phyloP scores from a whole-genome alignment of 345 rosid species.

The Moringa oleifera region DNA sequence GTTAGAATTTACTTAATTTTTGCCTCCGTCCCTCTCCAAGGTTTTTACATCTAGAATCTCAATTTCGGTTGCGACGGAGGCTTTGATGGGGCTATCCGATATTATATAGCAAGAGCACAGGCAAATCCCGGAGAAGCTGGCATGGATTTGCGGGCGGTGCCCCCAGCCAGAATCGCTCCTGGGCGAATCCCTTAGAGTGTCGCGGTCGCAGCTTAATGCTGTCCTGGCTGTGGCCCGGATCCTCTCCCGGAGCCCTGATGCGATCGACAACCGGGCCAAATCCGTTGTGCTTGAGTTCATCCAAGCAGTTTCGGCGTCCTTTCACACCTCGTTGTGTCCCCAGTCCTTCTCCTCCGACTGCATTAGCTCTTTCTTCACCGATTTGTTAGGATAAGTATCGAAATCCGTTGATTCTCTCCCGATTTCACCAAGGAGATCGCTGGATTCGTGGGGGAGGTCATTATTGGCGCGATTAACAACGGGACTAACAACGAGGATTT shows the following conservation, averaged over 20 bases:
- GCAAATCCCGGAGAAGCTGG: slow-evolving; percentile 72
- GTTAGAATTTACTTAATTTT: not conserved
- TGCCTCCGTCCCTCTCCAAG: not conserved
- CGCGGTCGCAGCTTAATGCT: slow-evolving; percentile 88
- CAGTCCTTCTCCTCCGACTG: slow-evolving; percentile 52
- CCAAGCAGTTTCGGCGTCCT: slow-evolving; percentile 64
- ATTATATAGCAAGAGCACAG: slow-evolving; percentile 63
- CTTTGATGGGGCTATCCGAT: slow-evolving; percentile 83
- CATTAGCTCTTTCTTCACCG: slow-evolving; percentile 55
- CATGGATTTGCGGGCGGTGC: slow-evolving; percentile 89
- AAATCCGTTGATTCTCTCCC: slow-evolving; percentile 41
- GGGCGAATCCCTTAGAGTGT: slow-evolving; percentile 66
- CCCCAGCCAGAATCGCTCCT: slow-evolving; percentile 65
- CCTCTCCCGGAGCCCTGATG: slow-evolving; percentile 50
- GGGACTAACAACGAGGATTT: slow-evolving; percentile 30
- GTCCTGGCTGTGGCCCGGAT: slow-evolving; percentile 74
- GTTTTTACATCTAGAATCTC: too few species aligned
- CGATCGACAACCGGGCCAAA: slow-evolving; percentile 50
- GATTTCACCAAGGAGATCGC: slow-evolving; percentile 71
- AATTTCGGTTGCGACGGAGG: slow-evolving; percentile 47
- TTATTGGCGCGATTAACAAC: slow-evolving; percentile 40
- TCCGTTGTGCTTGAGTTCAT: slow-evolving; percentile 60
- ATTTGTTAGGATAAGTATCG: slow-evolving; percentile 58
- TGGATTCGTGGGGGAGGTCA: slow-evolving; percentile 58
- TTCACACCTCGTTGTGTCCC: slow-evolving; percentile 81